Percentiles rank a stretch among this genome's conserved stretches.
Evolutionary conservation across 768 basidiomycete genomes (phyloP).

Genomic region (Lyophyllum semitale): DNA sequence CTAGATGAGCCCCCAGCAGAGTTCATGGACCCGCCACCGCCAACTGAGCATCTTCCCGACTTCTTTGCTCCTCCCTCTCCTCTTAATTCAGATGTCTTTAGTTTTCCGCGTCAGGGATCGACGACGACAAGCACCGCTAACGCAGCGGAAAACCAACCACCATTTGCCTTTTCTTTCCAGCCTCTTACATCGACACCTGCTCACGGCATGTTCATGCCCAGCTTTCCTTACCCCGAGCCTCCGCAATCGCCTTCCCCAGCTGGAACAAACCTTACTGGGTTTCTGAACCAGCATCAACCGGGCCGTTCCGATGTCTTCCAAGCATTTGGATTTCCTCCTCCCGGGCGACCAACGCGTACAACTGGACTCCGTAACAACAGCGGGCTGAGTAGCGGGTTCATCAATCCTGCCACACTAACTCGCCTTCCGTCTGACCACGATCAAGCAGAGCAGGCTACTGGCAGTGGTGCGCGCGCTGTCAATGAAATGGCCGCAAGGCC

Average conservation of each 20-base stretch:
- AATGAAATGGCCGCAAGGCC: conserved; percentile 43
- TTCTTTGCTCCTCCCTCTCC: conserved; percentile 49
- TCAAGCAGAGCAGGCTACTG: conserved; percentile 22
- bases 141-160: conserved; percentile 54
- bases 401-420: conserved; percentile 43
- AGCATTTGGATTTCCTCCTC: conserved; percentile 46
- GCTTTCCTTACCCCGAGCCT: conserved; percentile 54
- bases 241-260: conserved; percentile 61
- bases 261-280: conserved; percentile 25
- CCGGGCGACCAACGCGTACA: conserved; percentile 39
- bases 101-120: conserved; percentile 11
- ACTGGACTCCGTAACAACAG: conserved; percentile 30
- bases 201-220: conserved; percentile 43
- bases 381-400: conserved; percentile 30
- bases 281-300: conserved; percentile 28
- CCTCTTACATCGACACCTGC: conserved; percentile 56
- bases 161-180: conserved; percentile 54
- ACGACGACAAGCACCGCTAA: conserved; percentile 47
- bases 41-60: conserved; percentile 53
- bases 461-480: conserved; percentile 48
- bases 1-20: conserved; percentile 31
- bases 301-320: conserved; percentile 48
- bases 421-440: conserved; percentile 26
- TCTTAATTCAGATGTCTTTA: conserved; percentile 20
- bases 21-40: conserved; percentile 48